Base-by-base conservation (phyloP, 169 alveolate species). In the Plasmodium yoelii region DNA sequence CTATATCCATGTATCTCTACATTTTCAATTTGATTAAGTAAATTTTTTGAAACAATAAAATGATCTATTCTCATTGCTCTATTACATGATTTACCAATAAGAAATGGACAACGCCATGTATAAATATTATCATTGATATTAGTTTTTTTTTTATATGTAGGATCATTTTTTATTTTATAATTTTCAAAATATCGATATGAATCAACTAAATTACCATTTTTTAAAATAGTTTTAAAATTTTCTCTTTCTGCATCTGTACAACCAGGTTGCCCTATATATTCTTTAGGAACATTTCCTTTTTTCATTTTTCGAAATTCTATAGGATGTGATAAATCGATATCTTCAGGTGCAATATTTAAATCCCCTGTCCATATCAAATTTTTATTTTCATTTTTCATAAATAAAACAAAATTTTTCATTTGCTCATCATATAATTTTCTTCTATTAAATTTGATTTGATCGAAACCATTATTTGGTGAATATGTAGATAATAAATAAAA, bases 71-170 rank as follows among this genome's bases (percentile, higher is more conserved):
- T 44, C 90, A 82, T 82, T 46, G 90, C 90, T 12, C 68, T 82
- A 53, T 82, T 82, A 18, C 84, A 56, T n/a, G 22, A 26, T 60
- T 67, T 82, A 12, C 90, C 90, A 22, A 82, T 49, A 18, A 22
- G 80, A 70, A 82, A 82, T 18, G 84, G 86, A 12, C 90, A 82
- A 10, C 90, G 39, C 90, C 90, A 82, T 15, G 90, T 82, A 61
- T 82, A 82, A 2, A 82, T 82, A 56, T 82, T 82, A 9, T 82
- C 90, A 34, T 82, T 82, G 13, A 82, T 67, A 47, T 59, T 59
- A 9, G 56, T 18, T 22, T 13, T 34, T 13, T 15, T 34, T 55
- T 55, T 55, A 15, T 65, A 3, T 24, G 3, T 61, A 47, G 59
- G 57, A 15, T 34, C 56, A 1, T 49, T 18, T n/a, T 55, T 53